Base-by-base conservation (phyloP, 441 rosid genomes). In the Euphorbia celastroides region DNA sequence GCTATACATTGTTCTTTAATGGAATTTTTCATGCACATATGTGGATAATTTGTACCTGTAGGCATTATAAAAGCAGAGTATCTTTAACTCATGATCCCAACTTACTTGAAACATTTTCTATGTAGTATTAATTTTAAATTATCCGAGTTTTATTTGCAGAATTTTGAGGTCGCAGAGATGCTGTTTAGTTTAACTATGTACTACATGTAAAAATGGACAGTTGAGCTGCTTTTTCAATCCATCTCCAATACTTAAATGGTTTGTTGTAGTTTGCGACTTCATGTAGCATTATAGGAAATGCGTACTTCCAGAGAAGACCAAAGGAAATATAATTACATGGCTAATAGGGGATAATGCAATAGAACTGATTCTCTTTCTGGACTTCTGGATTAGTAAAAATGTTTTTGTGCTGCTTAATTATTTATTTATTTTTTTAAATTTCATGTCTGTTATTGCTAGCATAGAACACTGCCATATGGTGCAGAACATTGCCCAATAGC, bases 21-120 rank as follows among this genome's bases (percentile, higher is more conserved):
- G 32, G 16, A 46, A 28, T 16, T 14, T 10, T 10, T 26, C 14
- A 23, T 38, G 52, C 46, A 55, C n/a, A 54, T 65, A 30, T 11
- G 22, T 20, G 14, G 36, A 26, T 9, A 17, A 26, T 7, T 14
- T 30, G 44, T 50, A 3, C 13, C 17, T 31, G 54, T 32, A 34
- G 11, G 60, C 26, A 59, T 7, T 14, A 16, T 36, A 5, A 55
- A 31, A 5, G 46, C 1, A 5, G 20, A 19, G 11, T 60, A 6
- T n/a, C 38, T 66, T 17, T n/a, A n/a, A n/a, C n/a, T n/a, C n/a
- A n/a, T n/a, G 64, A 60, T 48, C 23, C 7, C 44, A 26, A 38
- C 12, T 26, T 25, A 32, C 27, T n/a, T 51, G 16, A 50, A 48
- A 60, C 22, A 22, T 17, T 17, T 20, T 27, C 14, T 5, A 1